phyloP scores from a whole-genome alignment of 306 rosid genomes.

The Corylus heterophylla region DNA sequence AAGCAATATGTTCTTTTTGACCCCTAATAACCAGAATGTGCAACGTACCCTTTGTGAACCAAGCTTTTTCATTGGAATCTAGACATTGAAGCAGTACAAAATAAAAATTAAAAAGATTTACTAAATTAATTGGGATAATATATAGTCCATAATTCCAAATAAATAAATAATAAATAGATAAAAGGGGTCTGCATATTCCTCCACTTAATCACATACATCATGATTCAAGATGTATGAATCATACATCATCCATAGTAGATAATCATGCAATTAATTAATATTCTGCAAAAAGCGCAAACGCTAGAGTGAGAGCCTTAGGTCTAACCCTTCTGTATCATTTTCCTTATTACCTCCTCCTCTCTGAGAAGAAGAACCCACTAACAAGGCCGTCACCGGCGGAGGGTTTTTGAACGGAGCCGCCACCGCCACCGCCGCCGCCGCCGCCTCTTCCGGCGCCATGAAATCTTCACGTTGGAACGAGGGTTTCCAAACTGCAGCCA shows the following conservation, averaged over 20 bases:
- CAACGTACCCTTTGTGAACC: too few relatives aligned
- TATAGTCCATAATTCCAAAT: background rate
- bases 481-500: conserved; percentile 49
- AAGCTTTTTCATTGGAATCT: too few relatives aligned
- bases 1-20: too few relatives aligned
- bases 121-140: too few relatives aligned
- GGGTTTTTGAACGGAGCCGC: background rate
- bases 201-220: background rate
- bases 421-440: background rate
- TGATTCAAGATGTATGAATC: too few relatives aligned
- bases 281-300: too few relatives aligned
- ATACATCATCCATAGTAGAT: too few relatives aligned
- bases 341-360: background rate
- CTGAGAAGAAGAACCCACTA: background rate
- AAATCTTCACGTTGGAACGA: conserved; percentile 54
- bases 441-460: conserved; percentile 25
- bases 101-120: too few relatives aligned
- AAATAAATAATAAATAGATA: background rate
- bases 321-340: conserved; percentile 28
- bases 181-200: background rate
- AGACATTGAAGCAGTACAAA: too few relatives aligned
- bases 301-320: conserved; percentile 50
- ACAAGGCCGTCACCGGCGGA: background rate
- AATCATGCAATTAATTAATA: too few relatives aligned
- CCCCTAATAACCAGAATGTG: too few relatives aligned